Base-by-base conservation (phyloP, 2,329 filamentous ascomycete genomes). In the Macrophomina phaseolina region DNA sequence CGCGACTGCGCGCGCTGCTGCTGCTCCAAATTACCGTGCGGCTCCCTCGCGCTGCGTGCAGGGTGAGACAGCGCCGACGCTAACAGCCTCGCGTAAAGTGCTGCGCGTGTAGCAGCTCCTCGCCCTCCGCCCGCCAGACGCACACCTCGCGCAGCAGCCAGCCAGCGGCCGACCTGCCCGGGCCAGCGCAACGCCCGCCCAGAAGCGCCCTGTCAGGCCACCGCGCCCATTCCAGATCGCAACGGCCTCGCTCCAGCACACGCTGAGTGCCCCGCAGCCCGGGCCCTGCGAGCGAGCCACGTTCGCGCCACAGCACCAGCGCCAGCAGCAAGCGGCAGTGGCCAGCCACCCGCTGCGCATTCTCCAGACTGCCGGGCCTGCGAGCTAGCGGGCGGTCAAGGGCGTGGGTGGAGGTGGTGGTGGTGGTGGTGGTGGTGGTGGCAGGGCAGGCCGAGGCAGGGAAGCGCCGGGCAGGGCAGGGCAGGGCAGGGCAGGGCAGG, bases 61-160 rank as follows among this genome's bases (percentile, higher is more conserved):
- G 40, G 56, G 40, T 61, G 56, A 48, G 56, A 58, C 55, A 58
- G 55, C 55, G 56, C 56, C 56, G 56, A 61, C 56, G 56, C 56
- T 61, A 61, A 48, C 56, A 61, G 40, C 40, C 40, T 61, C 56
- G 56, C 56, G 40, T 61, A 46, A 40, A 46, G 40, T 61, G 40
- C 14, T 38, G 34, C 45, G 4, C 45, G 45, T 18, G n/a, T 42
- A 28, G 5, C 23, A 23, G 45, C 45, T n/a, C 9, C 48, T 51
- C 18, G 49, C 28, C 51, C 16, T 36, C 55, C 40, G 23, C 23
- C 23, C 23, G 23, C 23, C 23, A 23, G 23, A 23, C 23, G 23
- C 23, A 23, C 23, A 23, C 23, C 23, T 23, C 23, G 23, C 23
- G 23, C 23, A 23, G 23, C 23, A 23, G 23, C 23, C 23, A 23